A percentile compares a stretch with the other conserved stretches of the same genome.
Conservation (phyloP, 176 grass and related monocot species). For the Lolium perenne region DNA sequence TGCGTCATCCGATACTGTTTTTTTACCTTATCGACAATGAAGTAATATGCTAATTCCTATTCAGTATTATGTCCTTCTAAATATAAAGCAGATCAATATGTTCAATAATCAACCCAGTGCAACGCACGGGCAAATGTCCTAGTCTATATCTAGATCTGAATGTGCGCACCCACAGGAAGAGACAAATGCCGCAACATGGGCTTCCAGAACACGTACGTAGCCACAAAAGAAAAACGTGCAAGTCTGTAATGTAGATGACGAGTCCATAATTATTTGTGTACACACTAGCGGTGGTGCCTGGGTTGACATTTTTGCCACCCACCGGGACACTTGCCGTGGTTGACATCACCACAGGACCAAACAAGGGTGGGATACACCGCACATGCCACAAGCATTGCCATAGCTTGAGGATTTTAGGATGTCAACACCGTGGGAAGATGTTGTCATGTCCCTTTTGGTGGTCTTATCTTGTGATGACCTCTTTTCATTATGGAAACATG, state of each 20-base stretch:
- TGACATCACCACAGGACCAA: background rate
- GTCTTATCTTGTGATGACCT: background rate
- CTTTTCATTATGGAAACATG: background rate
- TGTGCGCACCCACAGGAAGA: background rate
- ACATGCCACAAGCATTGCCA: background rate
- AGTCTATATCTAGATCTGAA: no score
- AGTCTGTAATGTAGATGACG: background rate
- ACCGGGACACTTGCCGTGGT: background rate
- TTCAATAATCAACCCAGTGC: no score
- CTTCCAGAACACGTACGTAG: background rate
- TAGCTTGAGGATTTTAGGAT: conserved; percentile 4
- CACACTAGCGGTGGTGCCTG: conserved; percentile 43
- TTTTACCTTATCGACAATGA: no score
- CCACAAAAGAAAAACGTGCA: background rate
- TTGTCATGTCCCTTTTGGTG: conserved; percentile 5
- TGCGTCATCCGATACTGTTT: no score
- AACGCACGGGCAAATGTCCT: no score
- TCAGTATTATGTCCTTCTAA: no score
- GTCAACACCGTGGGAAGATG: background rate
- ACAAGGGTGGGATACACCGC: conserved; percentile 22
- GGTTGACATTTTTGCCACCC: conserved; percentile 32
- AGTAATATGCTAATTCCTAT: no score
- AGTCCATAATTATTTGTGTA: conserved; percentile 2
- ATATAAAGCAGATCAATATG: no score
- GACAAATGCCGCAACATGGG: conserved; percentile 7